Conservation (phyloP, 2,329 filamentous ascomycete species). For the Arachnomyces sp. region DNA sequence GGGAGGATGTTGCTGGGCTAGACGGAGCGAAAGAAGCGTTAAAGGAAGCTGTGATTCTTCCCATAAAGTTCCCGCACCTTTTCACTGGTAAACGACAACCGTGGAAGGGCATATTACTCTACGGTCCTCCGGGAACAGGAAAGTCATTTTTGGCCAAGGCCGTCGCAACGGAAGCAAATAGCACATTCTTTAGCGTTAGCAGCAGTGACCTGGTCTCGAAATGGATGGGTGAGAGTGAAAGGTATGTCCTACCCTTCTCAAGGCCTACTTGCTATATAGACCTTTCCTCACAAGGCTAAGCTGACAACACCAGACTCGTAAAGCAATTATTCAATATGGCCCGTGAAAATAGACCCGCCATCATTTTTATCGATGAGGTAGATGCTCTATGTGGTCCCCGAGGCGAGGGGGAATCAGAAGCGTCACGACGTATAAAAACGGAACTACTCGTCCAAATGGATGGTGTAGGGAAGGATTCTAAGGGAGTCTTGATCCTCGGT, state of each 20-base stretch:
- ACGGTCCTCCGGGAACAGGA: constrained; percentile 92
- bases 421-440: constrained; percentile 94
- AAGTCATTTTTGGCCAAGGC: constrained; percentile 97
- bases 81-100: constrained; percentile 95
- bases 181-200: constrained; percentile 97
- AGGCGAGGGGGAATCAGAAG: constrained; percentile 93
- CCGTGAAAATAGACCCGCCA: constrained; percentile 92
- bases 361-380: constrained; percentile 98
- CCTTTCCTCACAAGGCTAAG: neutral
- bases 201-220: constrained; percentile 96
- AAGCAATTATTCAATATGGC: constrained; percentile 98
- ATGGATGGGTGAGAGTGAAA: constrained; percentile 99
- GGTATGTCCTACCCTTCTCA: constrained; percentile 50
- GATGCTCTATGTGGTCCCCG: constrained; percentile 92
- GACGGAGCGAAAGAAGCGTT: constrained; percentile 92
- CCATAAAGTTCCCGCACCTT: constrained; percentile 95
- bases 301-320: constrained; percentile 58
- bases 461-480: constrained; percentile 91
- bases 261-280: constrained; percentile 9
- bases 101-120: constrained; percentile 96
- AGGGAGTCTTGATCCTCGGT: constrained; percentile 86
- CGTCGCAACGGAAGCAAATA: constrained; percentile 96
- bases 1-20: constrained; percentile 95
- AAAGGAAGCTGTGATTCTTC: constrained; percentile 94
- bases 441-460: constrained; percentile 99